Conservation (phyloP, 2,329 filamentous ascomycete species). For the Coniochaeta hoffmannii region DNA sequence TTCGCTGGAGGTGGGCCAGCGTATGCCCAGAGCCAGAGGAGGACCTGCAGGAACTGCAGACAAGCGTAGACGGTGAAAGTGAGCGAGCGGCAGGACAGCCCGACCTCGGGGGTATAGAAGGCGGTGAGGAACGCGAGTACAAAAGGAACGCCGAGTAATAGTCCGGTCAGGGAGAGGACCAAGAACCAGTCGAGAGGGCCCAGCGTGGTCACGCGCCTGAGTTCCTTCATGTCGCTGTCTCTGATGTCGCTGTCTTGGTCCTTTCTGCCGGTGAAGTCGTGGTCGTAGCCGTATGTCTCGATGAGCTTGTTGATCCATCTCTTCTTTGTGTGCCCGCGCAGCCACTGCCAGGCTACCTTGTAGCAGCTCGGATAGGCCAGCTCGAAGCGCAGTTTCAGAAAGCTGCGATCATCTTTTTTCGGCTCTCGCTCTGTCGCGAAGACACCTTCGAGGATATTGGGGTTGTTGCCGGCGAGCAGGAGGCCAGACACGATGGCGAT, state of each 20-base stretch:
- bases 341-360: slow-evolving; percentile 19
- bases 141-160: slow-evolving; percentile 13
- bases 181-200: slow-evolving; percentile 11
- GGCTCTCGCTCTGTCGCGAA: slow-evolving; percentile 1
- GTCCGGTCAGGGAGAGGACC: slow-evolving; percentile 10
- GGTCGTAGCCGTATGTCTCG: slow-evolving; percentile 8
- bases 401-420: slow-evolving; percentile 7
- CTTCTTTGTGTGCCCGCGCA: slow-evolving; percentile 18
- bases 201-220: slow-evolving; percentile 9
- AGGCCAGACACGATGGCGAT: slow-evolving; percentile 21
- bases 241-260: slow-evolving; percentile 7
- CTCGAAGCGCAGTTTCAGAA: slow-evolving; percentile 12
- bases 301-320: slow-evolving; percentile 15
- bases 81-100: slow-evolving; percentile 16
- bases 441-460: slow-evolving; percentile 10
- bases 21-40: slow-evolving; percentile 18
- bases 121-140: slow-evolving; percentile 16
- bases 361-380: slow-evolving; percentile 18
- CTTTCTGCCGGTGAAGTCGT: background rate
- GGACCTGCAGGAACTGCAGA: slow-evolving; percentile 9
- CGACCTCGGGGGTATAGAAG: slow-evolving; percentile 14
- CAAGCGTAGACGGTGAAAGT: slow-evolving; percentile 14
- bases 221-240: slow-evolving; percentile 8
- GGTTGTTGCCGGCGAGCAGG: slow-evolving; percentile 22
- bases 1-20: slow-evolving; percentile 5